phyloP scores from a whole-genome alignment of 2,329 filamentous ascomycete genomes.

The Aspergillus sp. region DNA sequence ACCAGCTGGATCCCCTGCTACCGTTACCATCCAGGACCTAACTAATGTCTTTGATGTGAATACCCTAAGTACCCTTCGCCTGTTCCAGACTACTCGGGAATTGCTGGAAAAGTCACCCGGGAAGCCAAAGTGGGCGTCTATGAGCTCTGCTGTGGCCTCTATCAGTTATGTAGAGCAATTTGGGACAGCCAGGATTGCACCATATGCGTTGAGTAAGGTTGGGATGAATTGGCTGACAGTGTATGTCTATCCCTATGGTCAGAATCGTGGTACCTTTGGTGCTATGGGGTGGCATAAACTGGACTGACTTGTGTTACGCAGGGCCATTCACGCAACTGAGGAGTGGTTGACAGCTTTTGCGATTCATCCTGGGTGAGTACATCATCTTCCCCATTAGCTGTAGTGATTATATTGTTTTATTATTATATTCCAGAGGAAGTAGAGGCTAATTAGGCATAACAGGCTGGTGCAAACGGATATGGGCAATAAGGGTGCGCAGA shows the following conservation, averaged over 20 bases:
- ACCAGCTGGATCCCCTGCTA: neutral
- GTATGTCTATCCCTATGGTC: neutral
- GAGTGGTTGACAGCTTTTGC: conserved; percentile 3
- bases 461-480: conserved; percentile 8
- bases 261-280: too few relatives aligned
- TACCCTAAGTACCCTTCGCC: neutral
- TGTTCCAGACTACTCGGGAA: neutral
- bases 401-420: too few relatives aligned
- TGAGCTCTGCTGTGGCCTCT: neutral
- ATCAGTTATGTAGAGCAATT: neutral
- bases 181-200: neutral
- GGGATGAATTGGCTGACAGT: neutral
- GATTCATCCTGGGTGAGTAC: conserved; percentile 8
- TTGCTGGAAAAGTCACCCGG: neutral
- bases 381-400: too few relatives aligned
- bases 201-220: conserved; percentile 1
- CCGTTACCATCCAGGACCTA: neutral
- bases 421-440: too few relatives aligned
- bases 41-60: neutral
- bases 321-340: conserved; percentile 1
- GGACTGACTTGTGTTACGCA: neutral
- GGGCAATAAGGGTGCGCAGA: neutral
- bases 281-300: too few relatives aligned
- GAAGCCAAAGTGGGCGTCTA: neutral
- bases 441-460: neutral